These are phyloP conservation scores for Dacryopinax spathularia DNA, from an alignment of 768 basidiomycete genomes.

Conservation along the genomic window DNA sequence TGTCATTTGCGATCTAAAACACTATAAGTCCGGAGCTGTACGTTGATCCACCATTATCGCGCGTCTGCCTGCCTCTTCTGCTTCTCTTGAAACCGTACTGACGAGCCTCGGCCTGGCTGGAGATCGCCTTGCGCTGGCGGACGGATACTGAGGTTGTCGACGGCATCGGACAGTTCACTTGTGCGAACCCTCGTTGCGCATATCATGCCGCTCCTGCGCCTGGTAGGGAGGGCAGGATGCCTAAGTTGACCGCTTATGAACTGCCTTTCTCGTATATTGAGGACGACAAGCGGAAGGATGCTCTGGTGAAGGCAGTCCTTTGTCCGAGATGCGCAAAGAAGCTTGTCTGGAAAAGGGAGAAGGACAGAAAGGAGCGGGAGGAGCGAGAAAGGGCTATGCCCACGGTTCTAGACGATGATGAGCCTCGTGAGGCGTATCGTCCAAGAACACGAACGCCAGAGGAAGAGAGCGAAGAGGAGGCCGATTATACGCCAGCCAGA, in stretches of 20 bases:
- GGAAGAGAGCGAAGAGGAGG: too few relatives aligned
- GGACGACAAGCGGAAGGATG: conserved; percentile 49
- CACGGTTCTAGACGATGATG: too few relatives aligned
- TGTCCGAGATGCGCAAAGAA: conserved; percentile 69
- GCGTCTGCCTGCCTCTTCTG: not conserved
- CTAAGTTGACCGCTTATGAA: conserved; percentile 56
- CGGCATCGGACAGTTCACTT: conserved; percentile 73
- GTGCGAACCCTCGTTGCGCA: conserved; percentile 75
- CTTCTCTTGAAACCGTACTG: not conserved
- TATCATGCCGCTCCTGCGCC: conserved; percentile 36
- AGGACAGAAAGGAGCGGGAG: conserved; percentile 31
- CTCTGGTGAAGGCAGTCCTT: conserved; percentile 81
- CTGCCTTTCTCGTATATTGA: conserved; percentile 83
- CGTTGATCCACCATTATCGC: conserved; percentile 16
- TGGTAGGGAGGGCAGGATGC: conserved; percentile 15
- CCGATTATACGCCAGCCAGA: too few relatives aligned
- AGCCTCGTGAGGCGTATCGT: too few relatives aligned
- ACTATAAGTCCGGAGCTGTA: conserved; percentile 85
- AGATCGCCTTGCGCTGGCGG: conserved; percentile 89
- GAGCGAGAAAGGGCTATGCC: not conserved
- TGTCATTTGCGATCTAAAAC: conserved; percentile 84
- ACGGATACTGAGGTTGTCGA: conserved; percentile 81
- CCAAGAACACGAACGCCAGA: too few relatives aligned
- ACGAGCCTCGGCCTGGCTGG: conserved; percentile 3
- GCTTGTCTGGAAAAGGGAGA: conserved; percentile 69